A percentile compares a stretch with the other conserved stretches of the same genome.
These are phyloP conservation scores for Talaromyces sp. DNA, from an alignment of 2,329 filamentous ascomycete genomes.

Conservation along the genomic window DNA sequence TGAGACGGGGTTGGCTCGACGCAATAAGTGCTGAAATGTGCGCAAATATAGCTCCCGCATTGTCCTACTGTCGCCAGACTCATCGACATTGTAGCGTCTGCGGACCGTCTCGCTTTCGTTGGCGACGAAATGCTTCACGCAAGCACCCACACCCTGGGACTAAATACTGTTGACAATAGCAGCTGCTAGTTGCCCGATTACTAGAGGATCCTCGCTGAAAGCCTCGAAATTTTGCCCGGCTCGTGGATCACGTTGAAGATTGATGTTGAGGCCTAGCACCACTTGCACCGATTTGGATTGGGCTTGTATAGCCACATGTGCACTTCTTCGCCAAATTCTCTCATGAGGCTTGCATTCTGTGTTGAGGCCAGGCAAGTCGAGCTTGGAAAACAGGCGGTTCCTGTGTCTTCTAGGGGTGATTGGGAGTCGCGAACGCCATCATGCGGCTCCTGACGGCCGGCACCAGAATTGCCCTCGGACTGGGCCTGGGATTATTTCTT, in stretches of 20 bases:
- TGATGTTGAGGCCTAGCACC: constrained; percentile 19
- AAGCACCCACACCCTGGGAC: constrained; percentile 38
- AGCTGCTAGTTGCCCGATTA: constrained; percentile 14
- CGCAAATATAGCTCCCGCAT: constrained; percentile 32
- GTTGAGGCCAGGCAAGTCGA: neutral
- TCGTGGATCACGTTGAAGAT: constrained; percentile 15
- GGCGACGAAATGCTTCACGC: constrained; percentile 20
- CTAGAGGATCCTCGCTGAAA: constrained; percentile 22
- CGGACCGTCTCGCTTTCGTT: constrained; percentile 18
- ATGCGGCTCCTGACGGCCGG: neutral
- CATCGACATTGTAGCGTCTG: constrained; percentile 13
- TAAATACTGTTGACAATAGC: constrained; percentile 18
- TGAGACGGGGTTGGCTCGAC: constrained; percentile 2
- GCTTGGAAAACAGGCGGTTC: neutral
- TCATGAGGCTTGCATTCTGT: neutral
- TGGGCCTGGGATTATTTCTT: neutral
- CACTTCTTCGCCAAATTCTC: neutral
- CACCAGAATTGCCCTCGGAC: neutral
- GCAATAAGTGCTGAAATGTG: constrained; percentile 14
- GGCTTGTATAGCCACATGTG: neutral
- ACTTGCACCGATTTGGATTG: neutral
- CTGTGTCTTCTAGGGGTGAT: neutral
- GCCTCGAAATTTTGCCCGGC: constrained; percentile 22
- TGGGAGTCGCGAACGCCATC: neutral
- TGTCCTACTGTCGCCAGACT: constrained; percentile 10